These are phyloP conservation scores for Phaffomyces opuntiae DNA, from an alignment of 805 yeast species.

Conservation along the genomic window DNA sequence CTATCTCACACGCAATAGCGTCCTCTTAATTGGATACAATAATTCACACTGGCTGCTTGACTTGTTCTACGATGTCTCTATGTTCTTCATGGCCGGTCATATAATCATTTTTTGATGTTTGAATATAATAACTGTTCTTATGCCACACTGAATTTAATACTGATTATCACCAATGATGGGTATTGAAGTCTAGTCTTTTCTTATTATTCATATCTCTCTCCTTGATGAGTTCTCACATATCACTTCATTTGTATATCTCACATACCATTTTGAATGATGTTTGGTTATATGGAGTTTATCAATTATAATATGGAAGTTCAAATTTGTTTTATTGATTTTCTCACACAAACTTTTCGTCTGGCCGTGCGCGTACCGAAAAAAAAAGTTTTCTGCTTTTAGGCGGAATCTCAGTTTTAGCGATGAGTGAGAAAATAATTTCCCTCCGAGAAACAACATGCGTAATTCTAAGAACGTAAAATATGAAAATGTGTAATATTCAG, in stretches of 20 bases:
- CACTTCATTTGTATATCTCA: conserved; percentile 6
- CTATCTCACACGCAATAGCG: too few species aligned
- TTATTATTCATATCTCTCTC: background rate
- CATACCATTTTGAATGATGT: conserved; percentile 41
- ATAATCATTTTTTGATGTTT: background rate
- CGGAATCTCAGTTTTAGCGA: background rate
- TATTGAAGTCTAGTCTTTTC: background rate
- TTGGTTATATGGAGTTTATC: conserved; percentile 5
- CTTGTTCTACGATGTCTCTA: too few species aligned
- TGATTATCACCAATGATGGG: background rate
- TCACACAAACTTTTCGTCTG: conserved; percentile 1
- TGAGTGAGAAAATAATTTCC: too few species aligned
- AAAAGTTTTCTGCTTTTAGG: background rate
- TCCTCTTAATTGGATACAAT: too few species aligned
- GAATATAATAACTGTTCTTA: background rate
- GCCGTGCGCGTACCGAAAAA: conserved; percentile 2
- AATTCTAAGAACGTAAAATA: background rate
- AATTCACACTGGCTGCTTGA: too few species aligned
- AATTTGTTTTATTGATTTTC: conserved; percentile 10
- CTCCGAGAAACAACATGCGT: background rate
- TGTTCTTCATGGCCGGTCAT: too few species aligned
- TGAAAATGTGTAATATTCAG: background rate
- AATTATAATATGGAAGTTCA: conserved; percentile 1
- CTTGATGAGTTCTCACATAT: background rate
- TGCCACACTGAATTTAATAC: background rate